phyloP scores from a whole-genome alignment of 2,329 filamentous ascomycete species.

The Sodiomyces alkalinus region DNA sequence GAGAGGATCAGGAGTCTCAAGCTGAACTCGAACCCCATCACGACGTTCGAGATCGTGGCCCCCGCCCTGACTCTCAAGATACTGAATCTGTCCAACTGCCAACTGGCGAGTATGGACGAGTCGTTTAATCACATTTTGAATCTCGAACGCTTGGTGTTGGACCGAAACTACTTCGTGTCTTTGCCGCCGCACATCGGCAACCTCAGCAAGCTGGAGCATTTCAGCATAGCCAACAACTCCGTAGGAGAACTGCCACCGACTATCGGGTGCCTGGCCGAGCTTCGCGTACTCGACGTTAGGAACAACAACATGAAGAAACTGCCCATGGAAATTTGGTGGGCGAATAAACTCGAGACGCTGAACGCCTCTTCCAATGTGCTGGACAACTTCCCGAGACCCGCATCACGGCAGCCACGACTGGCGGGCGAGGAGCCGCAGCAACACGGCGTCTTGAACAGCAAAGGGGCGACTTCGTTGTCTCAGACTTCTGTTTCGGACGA shows the following conservation, averaged over 20 bases:
- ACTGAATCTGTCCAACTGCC: slow-evolving; percentile 80
- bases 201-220: slow-evolving; percentile 68
- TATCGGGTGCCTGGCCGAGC: slow-evolving; percentile 73
- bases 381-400: slow-evolving; percentile 77
- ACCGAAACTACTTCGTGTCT: slow-evolving; percentile 91
- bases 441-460: slow-evolving; percentile 20
- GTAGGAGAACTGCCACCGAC: slow-evolving; percentile 72
- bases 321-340: slow-evolving; percentile 93
- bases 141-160: slow-evolving; percentile 73
- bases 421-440: slow-evolving; percentile 30
- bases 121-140: slow-evolving; percentile 80
- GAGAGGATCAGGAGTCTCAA: slow-evolving; percentile 69
- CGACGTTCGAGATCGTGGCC: slow-evolving; percentile 71
- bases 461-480: slow-evolving; percentile 28
- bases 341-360: slow-evolving; percentile 73
- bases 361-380: slow-evolving; percentile 94
- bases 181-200: slow-evolving; percentile 75
- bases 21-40: slow-evolving; percentile 89
- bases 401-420: slow-evolving; percentile 50
- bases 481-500: slow-evolving; percentile 66
- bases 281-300: slow-evolving; percentile 74
- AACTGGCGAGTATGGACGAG: slow-evolving; percentile 78
- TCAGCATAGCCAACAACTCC: slow-evolving; percentile 88
- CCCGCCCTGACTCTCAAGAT: slow-evolving; percentile 70
- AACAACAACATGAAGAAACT: slow-evolving; percentile 87